Conservation (phyloP, 2,329 filamentous ascomycete species). For the Ophidiomyces ophidiicola region DNA sequence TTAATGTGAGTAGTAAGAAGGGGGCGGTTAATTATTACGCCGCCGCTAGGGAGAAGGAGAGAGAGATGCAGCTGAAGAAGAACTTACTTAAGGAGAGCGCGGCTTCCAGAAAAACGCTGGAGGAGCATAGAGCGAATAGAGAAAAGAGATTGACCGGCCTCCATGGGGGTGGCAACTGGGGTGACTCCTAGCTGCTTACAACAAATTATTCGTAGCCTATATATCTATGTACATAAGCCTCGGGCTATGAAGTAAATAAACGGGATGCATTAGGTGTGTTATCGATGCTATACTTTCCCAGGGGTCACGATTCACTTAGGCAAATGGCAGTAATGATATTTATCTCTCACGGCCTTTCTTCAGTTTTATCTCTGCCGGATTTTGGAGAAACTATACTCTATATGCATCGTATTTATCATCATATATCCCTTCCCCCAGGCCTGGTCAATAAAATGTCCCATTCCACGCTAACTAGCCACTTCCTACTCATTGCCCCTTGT, state of each 20-base stretch:
- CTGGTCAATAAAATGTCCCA: conserved; percentile 25
- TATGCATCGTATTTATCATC: neutral
- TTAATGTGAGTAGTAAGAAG: conserved; percentile 43
- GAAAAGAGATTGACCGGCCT: conserved; percentile 29
- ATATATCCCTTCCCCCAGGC: neutral
- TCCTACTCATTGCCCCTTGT: conserved; percentile 1
- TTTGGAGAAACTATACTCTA: neutral
- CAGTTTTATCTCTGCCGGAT: neutral
- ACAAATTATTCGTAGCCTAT: neutral
- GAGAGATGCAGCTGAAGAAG: conserved; percentile 42
- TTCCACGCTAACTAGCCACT: conserved; percentile 30
- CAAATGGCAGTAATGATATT: too few relatives aligned
- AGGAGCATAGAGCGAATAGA: conserved; percentile 21
- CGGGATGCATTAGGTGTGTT: too few relatives aligned
- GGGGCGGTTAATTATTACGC: conserved; percentile 47
- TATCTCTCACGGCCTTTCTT: too few relatives aligned
- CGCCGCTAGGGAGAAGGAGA: conserved; percentile 46
- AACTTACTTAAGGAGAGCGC: conserved; percentile 32
- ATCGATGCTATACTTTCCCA: too few relatives aligned
- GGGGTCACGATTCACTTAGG: too few relatives aligned
- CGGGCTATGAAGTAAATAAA: too few relatives aligned
- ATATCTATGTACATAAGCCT: neutral
- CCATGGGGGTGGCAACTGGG: conserved; percentile 21
- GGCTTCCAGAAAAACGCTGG: conserved; percentile 2
- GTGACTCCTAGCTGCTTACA: neutral